Evolutionary conservation across 164 flowering plant genomes (phyloP).

Genomic region (Nelumbo lutea): DNA sequence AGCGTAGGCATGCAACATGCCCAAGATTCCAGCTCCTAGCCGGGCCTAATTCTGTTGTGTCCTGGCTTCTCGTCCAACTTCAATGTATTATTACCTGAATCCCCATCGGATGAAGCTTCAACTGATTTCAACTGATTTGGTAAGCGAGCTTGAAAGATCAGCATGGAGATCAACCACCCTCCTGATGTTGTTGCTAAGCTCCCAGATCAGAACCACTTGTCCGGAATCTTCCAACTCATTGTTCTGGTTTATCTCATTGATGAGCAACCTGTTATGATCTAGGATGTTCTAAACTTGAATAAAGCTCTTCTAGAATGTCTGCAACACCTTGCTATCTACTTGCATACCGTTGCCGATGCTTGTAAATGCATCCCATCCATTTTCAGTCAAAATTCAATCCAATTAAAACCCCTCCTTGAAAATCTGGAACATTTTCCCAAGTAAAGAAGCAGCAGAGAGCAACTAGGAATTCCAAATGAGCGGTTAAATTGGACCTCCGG

Average conservation of each 20-base stretch:
- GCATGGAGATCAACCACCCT: conserved; percentile 59
- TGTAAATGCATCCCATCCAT: conserved; percentile 54
- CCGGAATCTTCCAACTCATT: conserved; percentile 59
- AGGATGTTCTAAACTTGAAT: conserved; percentile 55
- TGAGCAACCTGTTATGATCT: conserved; percentile 59
- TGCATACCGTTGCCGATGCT: conserved; percentile 39
- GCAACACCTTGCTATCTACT: conserved; percentile 46
- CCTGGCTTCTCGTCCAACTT: conserved; percentile 34
- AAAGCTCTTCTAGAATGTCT: conserved; percentile 58
- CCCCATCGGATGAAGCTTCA: too few species aligned
- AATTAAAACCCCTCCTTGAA: not conserved
- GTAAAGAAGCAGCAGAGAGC: too few species aligned
- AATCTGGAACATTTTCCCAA: too few species aligned
- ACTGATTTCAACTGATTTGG: conserved; percentile 43
- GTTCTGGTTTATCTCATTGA: conserved; percentile 66
- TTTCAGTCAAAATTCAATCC: conserved; percentile 5
- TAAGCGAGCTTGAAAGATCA: conserved; percentile 48
- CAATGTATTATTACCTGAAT: conserved; percentile 21
- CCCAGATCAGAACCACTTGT: conserved; percentile 65
- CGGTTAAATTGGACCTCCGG: too few species aligned
- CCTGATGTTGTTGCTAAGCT: conserved; percentile 62
- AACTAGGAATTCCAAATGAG: too few species aligned
- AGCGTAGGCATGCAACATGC: too few species aligned
- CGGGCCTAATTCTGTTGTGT: conserved; percentile 40
- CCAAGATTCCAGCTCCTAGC: not conserved